Percentiles rank a stretch among this genome's conserved stretches.
These are phyloP conservation scores for Macrolepiota albuminosa DNA, from an alignment of 768 basidiomycete species.

Conservation along the genomic window DNA sequence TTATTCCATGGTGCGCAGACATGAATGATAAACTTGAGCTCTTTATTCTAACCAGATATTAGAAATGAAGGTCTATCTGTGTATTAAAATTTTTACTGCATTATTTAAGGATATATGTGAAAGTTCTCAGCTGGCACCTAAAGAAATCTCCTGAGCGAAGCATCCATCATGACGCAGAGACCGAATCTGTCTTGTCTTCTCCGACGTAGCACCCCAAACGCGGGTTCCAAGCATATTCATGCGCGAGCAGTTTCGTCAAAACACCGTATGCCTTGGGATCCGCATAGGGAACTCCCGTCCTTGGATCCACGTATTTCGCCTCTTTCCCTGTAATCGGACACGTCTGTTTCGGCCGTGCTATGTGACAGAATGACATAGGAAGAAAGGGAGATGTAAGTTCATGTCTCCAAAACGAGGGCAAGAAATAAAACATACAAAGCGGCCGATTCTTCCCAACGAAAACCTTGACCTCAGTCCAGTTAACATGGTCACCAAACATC, in stretches of 20 bases:
- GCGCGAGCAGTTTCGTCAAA: constrained; percentile 55
- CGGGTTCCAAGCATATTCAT: constrained; percentile 68
- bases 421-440: constrained; percentile 37
- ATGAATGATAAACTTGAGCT: not conserved
- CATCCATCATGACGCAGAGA: not conserved
- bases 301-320: constrained; percentile 78
- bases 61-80: not conserved
- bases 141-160: not conserved
- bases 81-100: not conserved
- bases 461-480: constrained; percentile 72
- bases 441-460: constrained; percentile 65
- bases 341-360: constrained; percentile 59
- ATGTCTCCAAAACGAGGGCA: not conserved
- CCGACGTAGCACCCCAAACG: constrained; percentile 39
- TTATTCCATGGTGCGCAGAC: not conserved
- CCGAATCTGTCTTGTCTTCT: constrained; percentile 12
- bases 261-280: constrained; percentile 59
- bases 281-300: constrained; percentile 76
- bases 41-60: not conserved
- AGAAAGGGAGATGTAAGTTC: not conserved
- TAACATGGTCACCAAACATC: constrained; percentile 80
- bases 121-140: not conserved
- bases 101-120: not conserved
- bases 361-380: not conserved
- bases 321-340: constrained; percentile 79